phyloP scores from a whole-genome alignment of 768 basidiomycete genomes.

The Wakefieldia striispora region DNA sequence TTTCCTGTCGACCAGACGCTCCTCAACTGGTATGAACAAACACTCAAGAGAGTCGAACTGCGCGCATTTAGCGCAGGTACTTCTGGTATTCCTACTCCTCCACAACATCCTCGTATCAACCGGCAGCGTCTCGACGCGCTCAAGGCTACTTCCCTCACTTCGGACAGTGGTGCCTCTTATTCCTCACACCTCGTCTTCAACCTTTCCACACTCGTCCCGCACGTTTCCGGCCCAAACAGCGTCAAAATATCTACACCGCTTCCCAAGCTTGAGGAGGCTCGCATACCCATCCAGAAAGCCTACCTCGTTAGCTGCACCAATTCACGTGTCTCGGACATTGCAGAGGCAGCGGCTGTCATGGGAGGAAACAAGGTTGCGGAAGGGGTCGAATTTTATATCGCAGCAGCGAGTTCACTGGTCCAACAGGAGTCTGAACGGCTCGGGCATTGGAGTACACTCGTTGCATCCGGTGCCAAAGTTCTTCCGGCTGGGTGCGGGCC shows the following conservation, averaged over 20 bases:
- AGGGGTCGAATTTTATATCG: constrained; percentile 96
- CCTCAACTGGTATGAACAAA: constrained; percentile 80
- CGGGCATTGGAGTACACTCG: constrained; percentile 86
- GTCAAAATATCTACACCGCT: constrained; percentile 96
- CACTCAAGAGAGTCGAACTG: constrained; percentile 69
- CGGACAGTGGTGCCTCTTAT: constrained; percentile 80
- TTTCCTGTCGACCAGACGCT: constrained; percentile 89
- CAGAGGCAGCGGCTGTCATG: constrained; percentile 89
- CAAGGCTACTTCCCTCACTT: constrained; percentile 47
- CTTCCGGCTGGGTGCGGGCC: constrained; percentile 97
- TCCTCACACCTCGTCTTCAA: constrained; percentile 88
- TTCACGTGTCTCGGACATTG: constrained; percentile 91
- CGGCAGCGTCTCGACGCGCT: constrained; percentile 65
- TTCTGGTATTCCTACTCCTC: constrained; percentile 59
- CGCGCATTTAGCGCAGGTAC: constrained; percentile 62
- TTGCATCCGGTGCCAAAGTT: constrained; percentile 87
- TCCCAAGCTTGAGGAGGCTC: constrained; percentile 69
- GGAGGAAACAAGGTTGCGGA: constrained; percentile 76
- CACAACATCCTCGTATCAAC: constrained; percentile 87
- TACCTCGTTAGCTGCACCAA: constrained; percentile 99
- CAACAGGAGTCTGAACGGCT: constrained; percentile 83
- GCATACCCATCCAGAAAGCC: constrained; percentile 89
- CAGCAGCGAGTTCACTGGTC: constrained; percentile 89
- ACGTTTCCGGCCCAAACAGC: constrained; percentile 96
- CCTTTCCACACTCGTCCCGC: constrained; percentile 90